Evolutionary conservation across 192 early-diverging fungal genomes (phyloP).

Genomic region (Gaertneriomyces semiglobifer): DNA sequence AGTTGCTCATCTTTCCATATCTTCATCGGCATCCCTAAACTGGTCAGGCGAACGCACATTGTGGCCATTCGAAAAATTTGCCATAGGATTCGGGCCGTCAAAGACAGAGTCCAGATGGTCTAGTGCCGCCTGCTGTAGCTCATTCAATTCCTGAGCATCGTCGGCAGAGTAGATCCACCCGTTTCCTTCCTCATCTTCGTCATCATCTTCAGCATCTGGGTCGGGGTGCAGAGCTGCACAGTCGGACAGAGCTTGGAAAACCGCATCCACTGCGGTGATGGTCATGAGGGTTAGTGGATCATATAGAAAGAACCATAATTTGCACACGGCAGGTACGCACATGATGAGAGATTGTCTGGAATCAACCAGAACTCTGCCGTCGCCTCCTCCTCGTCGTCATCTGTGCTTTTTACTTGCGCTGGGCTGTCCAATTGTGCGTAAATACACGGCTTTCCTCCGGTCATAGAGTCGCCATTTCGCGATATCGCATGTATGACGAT

Average conservation of each 20-base stretch:
- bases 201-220: slow-evolving; percentile 43
- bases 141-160: slow-evolving; percentile 18
- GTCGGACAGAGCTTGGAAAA: slow-evolving; percentile 62
- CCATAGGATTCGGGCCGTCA: slow-evolving; percentile 18
- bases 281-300: background rate
- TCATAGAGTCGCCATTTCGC: slow-evolving; percentile 34
- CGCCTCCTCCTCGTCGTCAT: slow-evolving; percentile 42
- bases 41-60: background rate
- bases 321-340: slow-evolving; percentile 36
- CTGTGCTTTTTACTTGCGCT: slow-evolving; percentile 20
- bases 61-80: background rate
- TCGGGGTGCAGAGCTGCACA: slow-evolving; percentile 72
- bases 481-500: slow-evolving; percentile 72
- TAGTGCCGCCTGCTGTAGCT: slow-evolving; percentile 27
- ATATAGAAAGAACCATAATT: background rate
- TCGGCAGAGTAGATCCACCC: slow-evolving; percentile 28
- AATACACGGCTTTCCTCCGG: slow-evolving; percentile 48
- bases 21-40: slow-evolving; percentile 31
- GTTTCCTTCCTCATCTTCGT: slow-evolving; percentile 35
- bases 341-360: slow-evolving; percentile 50
- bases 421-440: slow-evolving; percentile 64
- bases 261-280: slow-evolving; percentile 52
- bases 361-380: slow-evolving; percentile 55
- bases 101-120: slow-evolving; percentile 25
- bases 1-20: slow-evolving; percentile 10